Evolutionary conservation across 345 rosid genomes (phyloP).

Genomic region (Firmiana major): DNA sequence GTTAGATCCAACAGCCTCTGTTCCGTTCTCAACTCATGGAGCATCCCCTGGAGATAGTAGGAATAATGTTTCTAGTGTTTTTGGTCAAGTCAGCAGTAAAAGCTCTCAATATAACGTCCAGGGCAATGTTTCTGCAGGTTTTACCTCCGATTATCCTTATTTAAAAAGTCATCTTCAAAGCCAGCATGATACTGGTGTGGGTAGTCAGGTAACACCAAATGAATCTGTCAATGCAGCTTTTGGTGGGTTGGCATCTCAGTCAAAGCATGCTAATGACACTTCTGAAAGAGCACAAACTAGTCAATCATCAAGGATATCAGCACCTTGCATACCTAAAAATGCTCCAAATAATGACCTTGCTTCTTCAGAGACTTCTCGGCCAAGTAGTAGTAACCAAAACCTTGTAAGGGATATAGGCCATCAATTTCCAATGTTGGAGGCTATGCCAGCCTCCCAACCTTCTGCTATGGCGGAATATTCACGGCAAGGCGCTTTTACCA

Average conservation of each 20-base stretch:
- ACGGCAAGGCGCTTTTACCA: conserved; percentile 37
- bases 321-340: conserved; percentile 19
- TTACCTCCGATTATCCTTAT: conserved; percentile 42
- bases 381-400: conserved; percentile 27
- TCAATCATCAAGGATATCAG: conserved; percentile 33
- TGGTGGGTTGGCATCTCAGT: conserved; percentile 35
- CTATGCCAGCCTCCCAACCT: conserved; percentile 38
- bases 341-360: conserved; percentile 23
- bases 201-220: conserved; percentile 28
- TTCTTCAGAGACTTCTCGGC: conserved; percentile 34
- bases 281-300: conserved; percentile 43
- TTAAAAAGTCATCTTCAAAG: conserved; percentile 40
- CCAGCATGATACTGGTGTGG: conserved; percentile 35
- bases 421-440: conserved; percentile 47
- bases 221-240: conserved; percentile 33
- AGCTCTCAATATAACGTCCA: conserved; percentile 17
- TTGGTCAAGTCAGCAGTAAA: conserved; percentile 31
- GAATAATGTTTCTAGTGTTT: conserved; percentile 16
- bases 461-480: conserved; percentile 31
- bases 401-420: conserved; percentile 33
- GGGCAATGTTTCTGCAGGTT: conserved; percentile 26
- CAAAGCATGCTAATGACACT: conserved; percentile 34
- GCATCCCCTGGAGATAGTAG: conserved; percentile 35
- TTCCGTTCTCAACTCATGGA: conserved; percentile 19
- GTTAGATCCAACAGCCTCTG: conserved; percentile 39